Percentiles rank a stretch among this genome's conserved stretches.
Conservation (phyloP, 2,329 filamentous ascomycete species). For the Achaetomium macrosporum region DNA sequence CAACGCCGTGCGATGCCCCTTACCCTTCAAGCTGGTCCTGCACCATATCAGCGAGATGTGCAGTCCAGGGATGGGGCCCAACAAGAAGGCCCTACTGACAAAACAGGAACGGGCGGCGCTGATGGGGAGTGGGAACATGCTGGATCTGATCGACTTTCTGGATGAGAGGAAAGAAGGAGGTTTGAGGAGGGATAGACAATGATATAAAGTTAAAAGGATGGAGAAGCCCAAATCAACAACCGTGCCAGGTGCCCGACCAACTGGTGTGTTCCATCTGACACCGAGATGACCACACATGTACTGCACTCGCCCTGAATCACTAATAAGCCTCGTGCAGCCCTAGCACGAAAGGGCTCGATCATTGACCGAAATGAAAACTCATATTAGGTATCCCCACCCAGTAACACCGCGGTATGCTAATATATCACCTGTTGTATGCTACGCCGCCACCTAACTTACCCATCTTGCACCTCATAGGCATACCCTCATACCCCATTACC, state of each 20-base stretch:
- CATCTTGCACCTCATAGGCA: neutral
- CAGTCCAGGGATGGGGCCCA: conserved; percentile 47
- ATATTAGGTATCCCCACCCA: no score
- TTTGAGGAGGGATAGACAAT: neutral
- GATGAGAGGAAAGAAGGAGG: conserved; percentile 40
- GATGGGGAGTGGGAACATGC: conserved; percentile 45
- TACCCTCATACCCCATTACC: neutral
- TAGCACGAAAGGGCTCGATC: no score
- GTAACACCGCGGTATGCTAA: no score
- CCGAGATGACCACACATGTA: no score
- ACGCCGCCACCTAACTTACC: neutral
- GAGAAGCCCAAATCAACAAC: neutral
- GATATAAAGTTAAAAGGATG: neutral
- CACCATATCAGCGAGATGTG: conserved; percentile 66
- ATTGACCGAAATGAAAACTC: no score
- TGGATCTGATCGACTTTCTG: conserved; percentile 56
- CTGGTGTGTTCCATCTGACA: no score
- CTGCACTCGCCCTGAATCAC: no score
- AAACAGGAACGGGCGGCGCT: conserved; percentile 50
- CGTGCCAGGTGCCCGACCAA: no score
- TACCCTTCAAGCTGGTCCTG: conserved; percentile 57
- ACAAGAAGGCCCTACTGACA: conserved; percentile 48
- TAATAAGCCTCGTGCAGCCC: no score
- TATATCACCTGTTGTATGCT: no score
- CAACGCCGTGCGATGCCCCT: conserved; percentile 49